phyloP scores from a whole-genome alignment of 176 grass and related monocot species.

The Phragmites australis region DNA sequence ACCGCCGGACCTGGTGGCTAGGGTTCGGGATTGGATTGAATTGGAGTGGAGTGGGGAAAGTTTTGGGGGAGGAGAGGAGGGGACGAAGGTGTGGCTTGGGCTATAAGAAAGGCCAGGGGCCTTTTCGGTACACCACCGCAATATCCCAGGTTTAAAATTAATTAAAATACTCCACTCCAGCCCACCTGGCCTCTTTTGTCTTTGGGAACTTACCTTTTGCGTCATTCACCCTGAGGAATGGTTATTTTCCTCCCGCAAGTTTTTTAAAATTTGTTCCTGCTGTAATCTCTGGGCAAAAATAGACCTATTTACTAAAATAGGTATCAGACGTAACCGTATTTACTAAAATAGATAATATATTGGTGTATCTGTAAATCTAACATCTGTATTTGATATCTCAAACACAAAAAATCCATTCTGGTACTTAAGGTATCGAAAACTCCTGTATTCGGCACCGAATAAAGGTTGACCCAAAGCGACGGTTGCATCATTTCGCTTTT shows the following conservation, averaged over 20 bases:
- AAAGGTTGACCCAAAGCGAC: no score
- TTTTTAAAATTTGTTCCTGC: no score
- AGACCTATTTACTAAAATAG: no score
- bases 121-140: not conserved
- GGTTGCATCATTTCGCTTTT: no score
- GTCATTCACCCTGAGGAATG: not conserved
- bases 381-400: no score
- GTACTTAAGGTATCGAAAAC: no score
- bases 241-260: not conserved
- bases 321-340: no score
- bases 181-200: not conserved
- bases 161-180: not conserved
- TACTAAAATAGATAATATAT: no score
- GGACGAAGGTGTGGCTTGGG: constrained; percentile 32
- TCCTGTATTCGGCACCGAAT: no score
- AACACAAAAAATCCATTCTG: no score
- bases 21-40: not conserved
- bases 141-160: constrained; percentile 1
- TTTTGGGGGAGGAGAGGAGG: not conserved
- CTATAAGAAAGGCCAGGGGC: constrained; percentile 43
- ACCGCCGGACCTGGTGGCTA: not conserved
- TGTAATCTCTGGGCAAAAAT: no score
- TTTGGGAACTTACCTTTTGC: not conserved
- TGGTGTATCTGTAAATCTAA: no score
- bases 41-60: constrained; percentile 41